Evolutionary conservation across 2,329 filamentous ascomycete species (phyloP).

Genomic region (Alternaria sp.): DNA sequence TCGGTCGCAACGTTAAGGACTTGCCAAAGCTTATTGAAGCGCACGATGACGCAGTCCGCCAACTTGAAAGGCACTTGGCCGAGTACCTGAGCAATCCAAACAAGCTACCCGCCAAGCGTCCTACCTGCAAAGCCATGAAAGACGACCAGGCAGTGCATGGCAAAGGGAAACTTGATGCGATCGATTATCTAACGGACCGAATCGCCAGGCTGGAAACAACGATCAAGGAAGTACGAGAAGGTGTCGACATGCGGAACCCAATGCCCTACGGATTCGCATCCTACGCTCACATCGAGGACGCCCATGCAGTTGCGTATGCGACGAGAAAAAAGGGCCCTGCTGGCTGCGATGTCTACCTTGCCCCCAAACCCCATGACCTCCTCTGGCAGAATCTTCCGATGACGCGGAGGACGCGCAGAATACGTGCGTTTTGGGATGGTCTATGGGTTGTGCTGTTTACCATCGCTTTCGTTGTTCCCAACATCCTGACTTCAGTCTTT

Average conservation of each 20-base stretch:
- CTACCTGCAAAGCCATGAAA: slow-evolving; percentile 79
- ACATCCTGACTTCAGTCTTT: slow-evolving; percentile 93
- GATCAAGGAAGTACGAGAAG: slow-evolving; percentile 81
- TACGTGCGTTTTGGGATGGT: slow-evolving; percentile 78
- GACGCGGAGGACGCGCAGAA: slow-evolving; percentile 70
- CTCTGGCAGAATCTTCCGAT: slow-evolving; percentile 94
- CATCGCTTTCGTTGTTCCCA: slow-evolving; percentile 84
- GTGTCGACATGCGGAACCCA: slow-evolving; percentile 86
- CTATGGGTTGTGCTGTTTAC: slow-evolving; percentile 85
- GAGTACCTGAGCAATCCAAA: slow-evolving; percentile 85
- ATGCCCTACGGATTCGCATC: slow-evolving; percentile 94
- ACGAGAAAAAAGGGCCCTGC: slow-evolving; percentile 80
- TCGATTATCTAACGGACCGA: slow-evolving; percentile 87
- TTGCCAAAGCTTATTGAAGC: slow-evolving; percentile 84
- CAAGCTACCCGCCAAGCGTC: slow-evolving; percentile 76
- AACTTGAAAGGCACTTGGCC: slow-evolving; percentile 82
- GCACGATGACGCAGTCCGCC: slow-evolving; percentile 79
- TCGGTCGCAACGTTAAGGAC: slow-evolving; percentile 90
- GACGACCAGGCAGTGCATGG: slow-evolving; percentile 71
- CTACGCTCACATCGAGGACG: slow-evolving; percentile 85
- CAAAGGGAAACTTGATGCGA: slow-evolving; percentile 85
- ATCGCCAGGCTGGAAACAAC: slow-evolving; percentile 83
- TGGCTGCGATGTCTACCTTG: slow-evolving; percentile 77
- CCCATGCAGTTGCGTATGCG: slow-evolving; percentile 81
- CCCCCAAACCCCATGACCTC: slow-evolving; percentile 87